Conservation (phyloP, 75 land plant genomes). For the Gnetum montanum region DNA sequence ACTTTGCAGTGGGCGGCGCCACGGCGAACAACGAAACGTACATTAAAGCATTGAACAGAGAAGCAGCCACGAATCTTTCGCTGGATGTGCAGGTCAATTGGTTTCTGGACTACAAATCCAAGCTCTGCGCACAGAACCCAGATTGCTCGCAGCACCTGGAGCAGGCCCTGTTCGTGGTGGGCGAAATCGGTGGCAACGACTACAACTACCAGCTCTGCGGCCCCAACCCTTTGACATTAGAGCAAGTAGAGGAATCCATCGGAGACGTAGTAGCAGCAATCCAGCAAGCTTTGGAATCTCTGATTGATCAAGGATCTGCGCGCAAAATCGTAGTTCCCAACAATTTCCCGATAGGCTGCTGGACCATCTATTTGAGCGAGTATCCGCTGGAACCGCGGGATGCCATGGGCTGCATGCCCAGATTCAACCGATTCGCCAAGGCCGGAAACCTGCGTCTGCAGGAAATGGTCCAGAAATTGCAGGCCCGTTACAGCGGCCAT, state of each 20-base stretch:
- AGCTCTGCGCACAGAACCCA: background rate
- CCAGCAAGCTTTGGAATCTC: too few species aligned
- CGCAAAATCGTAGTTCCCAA: background rate
- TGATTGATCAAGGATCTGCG: too few species aligned
- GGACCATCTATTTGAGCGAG: too few species aligned
- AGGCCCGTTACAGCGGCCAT: background rate
- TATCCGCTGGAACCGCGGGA: background rate
- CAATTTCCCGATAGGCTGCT: background rate
- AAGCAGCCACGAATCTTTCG: background rate
- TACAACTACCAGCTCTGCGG: conserved; percentile 12
- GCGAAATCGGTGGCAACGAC: conserved; percentile 27
- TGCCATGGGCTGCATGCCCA: background rate
- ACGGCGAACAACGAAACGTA: background rate
- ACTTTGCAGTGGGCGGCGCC: background rate
- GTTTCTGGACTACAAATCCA: background rate
- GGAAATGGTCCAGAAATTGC: background rate
- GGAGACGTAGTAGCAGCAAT: too few species aligned
- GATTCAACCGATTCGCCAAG: background rate
- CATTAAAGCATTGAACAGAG: background rate
- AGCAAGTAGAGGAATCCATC: too few species aligned
- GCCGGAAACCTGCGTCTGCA: background rate
- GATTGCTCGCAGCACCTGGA: too few species aligned
- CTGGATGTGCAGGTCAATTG: background rate
- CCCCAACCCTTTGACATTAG: conserved; percentile 2
- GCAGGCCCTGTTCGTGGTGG: conserved; percentile 10